Base-by-base conservation (phyloP, 2,329 filamentous ascomycete genomes). In the Cryphonectria japonica region DNA sequence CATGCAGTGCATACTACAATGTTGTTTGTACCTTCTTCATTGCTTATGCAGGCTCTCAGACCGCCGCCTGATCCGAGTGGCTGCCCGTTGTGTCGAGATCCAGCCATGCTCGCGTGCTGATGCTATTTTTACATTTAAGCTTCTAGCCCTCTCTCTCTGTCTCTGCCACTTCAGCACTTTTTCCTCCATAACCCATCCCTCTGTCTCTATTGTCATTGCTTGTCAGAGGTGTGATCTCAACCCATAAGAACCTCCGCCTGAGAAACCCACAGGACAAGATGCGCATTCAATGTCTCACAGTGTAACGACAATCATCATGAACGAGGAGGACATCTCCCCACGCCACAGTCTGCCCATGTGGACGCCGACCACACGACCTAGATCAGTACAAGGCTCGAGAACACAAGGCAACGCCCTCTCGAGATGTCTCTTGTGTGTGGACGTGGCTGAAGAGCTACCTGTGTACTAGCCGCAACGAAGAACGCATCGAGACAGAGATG, bases 81-180 rank as follows among this genome's bases (percentile, higher is more conserved):
- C 60, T 62, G 60, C 26, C 26, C 26, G 34, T 14, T 13, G 22
- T 34, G 59, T 61, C n/a, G 11, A 41, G 37, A 19, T 16, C 26
- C 39, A 43, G 13, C 19, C 37, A 9, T 50, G 34, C n/a, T 46
- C 37, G 16, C 37, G 9, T 68, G 37, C 60, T 52, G 41, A 19
- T 68, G 37, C 69, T 71, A 71, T 60, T 68, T 60, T 46, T 68
- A 64, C 13, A 60, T 61, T 69, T 69, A 69, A 66, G 62, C 68
- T 69, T 61, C 43, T 52, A 39, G 22, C 34, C 46, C 67, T 46
- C 60, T 50, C 4, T 22, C 26, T 14, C 16, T 26, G 26, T 26
- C 14, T 2, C 9, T 19, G 32, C 13, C 13, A 2, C n/a, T 2
- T 6, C 22, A 7, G 50, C n/a, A 52, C n/a, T n/a, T 52, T 14